phyloP scores from a whole-genome alignment of 129 eudicot genomes.

The Artemisia annua region DNA sequence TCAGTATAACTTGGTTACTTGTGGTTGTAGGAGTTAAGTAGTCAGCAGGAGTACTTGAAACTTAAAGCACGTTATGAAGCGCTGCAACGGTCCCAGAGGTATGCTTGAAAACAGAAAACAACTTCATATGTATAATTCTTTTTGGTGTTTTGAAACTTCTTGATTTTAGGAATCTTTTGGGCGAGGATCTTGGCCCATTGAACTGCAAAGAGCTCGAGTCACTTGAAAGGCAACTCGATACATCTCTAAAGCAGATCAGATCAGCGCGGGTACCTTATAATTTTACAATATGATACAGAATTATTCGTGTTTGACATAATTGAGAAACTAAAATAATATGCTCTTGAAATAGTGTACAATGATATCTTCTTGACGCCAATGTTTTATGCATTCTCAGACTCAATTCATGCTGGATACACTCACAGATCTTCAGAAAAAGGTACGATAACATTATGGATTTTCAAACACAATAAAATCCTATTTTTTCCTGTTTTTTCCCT shows the following conservation, averaged over 20 bases:
- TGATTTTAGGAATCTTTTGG: slow-evolving; percentile 70
- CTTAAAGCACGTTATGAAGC: slow-evolving; percentile 89
- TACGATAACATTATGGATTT: slow-evolving; percentile 16
- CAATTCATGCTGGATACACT: slow-evolving; percentile 87
- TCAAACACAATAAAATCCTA: background rate
- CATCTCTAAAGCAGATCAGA: slow-evolving; percentile 87
- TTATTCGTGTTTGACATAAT: background rate
- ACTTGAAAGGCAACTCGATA: slow-evolving; percentile 88
- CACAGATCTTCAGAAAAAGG: slow-evolving; percentile 80
- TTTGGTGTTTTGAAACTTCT: background rate
- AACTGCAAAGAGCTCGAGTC: slow-evolving; percentile 93
- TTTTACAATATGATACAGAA: background rate
- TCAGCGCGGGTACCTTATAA: slow-evolving; percentile 58
- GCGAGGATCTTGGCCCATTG: slow-evolving; percentile 97
- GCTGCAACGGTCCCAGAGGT: slow-evolving; percentile 86
- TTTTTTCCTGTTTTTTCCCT: background rate
- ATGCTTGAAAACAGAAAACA: background rate
- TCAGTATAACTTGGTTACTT: background rate
- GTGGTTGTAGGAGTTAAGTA: slow-evolving; percentile 69
- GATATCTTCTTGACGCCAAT: background rate
- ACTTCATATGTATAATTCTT: background rate
- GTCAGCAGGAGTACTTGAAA: slow-evolving; percentile 93
- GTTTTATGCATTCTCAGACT: slow-evolving; percentile 49
- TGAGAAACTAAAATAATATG: background rate
- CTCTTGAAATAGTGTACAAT: background rate